These are phyloP conservation scores for Ailanthus altissimus DNA, from an alignment of 345 rosid genomes.

Conservation along the genomic window DNA sequence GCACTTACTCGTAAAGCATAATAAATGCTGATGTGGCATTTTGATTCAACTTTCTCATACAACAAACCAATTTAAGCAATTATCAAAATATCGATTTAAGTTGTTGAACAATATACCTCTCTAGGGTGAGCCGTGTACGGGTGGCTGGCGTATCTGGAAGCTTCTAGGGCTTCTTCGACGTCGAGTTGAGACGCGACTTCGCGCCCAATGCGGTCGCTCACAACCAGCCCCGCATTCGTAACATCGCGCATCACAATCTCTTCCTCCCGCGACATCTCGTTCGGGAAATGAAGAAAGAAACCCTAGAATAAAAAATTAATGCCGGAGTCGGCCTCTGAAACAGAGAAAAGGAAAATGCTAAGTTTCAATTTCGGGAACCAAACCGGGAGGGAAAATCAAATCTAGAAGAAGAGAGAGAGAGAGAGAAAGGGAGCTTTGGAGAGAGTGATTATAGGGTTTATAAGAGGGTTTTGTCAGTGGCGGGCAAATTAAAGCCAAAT, in stretches of 20 bases:
- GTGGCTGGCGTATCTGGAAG: conserved; percentile 91
- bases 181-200: conserved; percentile 81
- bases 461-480: conserved; percentile 22
- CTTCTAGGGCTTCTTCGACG: conserved; percentile 89
- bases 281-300: conserved; percentile 15
- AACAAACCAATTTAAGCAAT: background rate
- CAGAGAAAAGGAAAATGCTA: background rate
- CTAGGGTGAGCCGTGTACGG: conserved; percentile 87
- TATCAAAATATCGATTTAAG: background rate
- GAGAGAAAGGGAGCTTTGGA: background rate
- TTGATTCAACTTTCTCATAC: background rate
- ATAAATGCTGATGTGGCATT: background rate
- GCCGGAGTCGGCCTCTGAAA: conserved; percentile 18
- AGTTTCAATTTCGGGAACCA: conserved; percentile 26
- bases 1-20: background rate
- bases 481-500: conserved; percentile 20
- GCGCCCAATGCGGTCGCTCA: conserved; percentile 79
- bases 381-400: conserved; percentile 14
- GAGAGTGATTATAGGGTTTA: conserved; percentile 20
- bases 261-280: conserved; percentile 69
- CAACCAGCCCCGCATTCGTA: conserved; percentile 67
- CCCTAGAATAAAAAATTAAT: conserved; percentile 20
- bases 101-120: conserved; percentile 46
- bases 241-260: conserved; percentile 89
- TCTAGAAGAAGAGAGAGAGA: conserved; percentile 20